Evolutionary conservation across 2,329 filamentous ascomycete species (phyloP), one percentile per base, ranked within the genome.

Genomic region (Canariomyces notabilis): DNA sequence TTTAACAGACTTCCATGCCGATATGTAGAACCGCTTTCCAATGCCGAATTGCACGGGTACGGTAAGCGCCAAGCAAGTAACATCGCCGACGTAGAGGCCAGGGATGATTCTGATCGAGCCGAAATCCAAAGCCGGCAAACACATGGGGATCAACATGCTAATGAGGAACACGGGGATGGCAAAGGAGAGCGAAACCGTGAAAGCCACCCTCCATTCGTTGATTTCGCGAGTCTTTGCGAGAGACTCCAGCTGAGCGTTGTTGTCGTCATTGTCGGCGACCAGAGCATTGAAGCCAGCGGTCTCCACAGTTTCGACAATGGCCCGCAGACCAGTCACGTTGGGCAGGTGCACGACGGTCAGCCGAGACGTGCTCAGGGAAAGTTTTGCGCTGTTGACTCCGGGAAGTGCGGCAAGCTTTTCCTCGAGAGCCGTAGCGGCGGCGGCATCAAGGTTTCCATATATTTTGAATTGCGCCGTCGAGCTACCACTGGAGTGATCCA

Each of bases 211-310:
- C 93, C 93, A 98, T 66, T 95, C 89, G 53, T 85, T 87, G 52
- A 98, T 95, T 66, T 98, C 93, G 57, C 88, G 87, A 0, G 93
- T 97, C 69, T 98, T 98, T 7, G 93, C 87, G 2, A 98, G 76
- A 1, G 93, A 97, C 65, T 97, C 89, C 2, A 98, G 77, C 63
- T 98, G 93, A 1, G 93, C 91, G 61, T 95, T 95, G 64, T 95
- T 97, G 68, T 98, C 93, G 59, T 97, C 89, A 43, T 83, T 85
- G 55, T 97, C 91, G 1, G 90, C 84, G 9, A 97, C 79, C 2
- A 98, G 72, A 1, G 91, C 93, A 62, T 96, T 95, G 64, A 87
- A 88, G 2, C 91, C 90, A 16, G 80, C 73, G n/a, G 75, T 74
- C 67, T 98, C 91, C 35, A 96, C 80, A 0, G 79, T 70, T 59